Evolutionary conservation across 2,329 filamentous ascomycete species (phyloP), one percentile per base, ranked within the genome.

Genomic region (Pezicula carpinea): DNA sequence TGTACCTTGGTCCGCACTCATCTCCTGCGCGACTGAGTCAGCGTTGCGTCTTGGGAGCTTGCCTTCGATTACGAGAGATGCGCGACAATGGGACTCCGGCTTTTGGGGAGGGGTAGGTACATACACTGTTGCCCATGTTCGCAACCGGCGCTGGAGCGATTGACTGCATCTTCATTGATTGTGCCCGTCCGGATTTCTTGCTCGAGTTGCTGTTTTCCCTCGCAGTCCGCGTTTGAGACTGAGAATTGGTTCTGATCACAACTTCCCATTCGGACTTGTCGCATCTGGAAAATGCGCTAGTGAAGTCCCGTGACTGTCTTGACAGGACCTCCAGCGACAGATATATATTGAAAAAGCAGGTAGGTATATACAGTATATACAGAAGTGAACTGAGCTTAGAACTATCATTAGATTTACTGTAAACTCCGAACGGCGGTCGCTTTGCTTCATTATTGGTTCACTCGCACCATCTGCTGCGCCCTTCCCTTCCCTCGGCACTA

Each of bases 1-100:
- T 44, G 49, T 55, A 62, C 53, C 58, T 57, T 59, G 58, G 39
- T 61, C 57, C 45, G 58, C 55, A 48, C 52, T 57, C 57, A 58
- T 60, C 46, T 59, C 57, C 53, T 59, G 55, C 53, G 53, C 46
- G 50, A 52, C 46, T 59, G 53, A 57, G 59, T 60, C 55, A 59
- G 57, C 58, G 53, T 53, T 15, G 22, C 35, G 14, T 19, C 35
- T 18, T 19, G 35, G 21, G 6, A 38, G 35, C 7, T 19, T 38
- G 21, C 22, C 22, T 26, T 13, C 18, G 38, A 40, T 40, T 40
- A 40, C 38, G 38, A 40, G 38, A 40, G 38, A 21, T 40, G 19
- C 15, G n/a, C 22, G 38, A 40, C 19, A 11, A 14, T n/a, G 19
- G n/a, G 38, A 15, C 6, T 19, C 19, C 18, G 21, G 38, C n/a